These are phyloP conservation scores for Podospora comata DNA, from an alignment of 495 filamentous ascomycete species.

Conservation along the genomic window DNA sequence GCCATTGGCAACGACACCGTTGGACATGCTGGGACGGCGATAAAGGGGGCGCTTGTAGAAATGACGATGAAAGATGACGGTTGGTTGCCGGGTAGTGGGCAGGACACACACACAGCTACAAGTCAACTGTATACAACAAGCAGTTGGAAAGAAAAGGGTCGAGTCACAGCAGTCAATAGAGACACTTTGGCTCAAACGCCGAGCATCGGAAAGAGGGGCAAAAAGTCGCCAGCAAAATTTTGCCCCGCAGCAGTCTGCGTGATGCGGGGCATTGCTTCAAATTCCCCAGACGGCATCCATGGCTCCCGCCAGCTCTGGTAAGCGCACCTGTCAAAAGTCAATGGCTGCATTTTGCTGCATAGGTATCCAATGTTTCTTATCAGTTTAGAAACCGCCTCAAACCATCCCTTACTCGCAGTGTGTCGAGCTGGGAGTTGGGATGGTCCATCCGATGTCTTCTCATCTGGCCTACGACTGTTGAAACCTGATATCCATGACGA, in stretches of 20 bases:
- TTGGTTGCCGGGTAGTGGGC: neutral
- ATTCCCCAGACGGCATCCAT: too few relatives aligned
- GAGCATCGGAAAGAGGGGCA: conserved; percentile 22
- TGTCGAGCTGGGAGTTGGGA: neutral
- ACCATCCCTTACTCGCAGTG: neutral
- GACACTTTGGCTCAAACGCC: conserved; percentile 8
- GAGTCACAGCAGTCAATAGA: conserved; percentile 1
- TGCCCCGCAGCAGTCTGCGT: conserved; percentile 20
- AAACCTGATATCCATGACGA: neutral
- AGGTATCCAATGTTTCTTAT: too few relatives aligned
- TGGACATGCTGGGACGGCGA: conserved; percentile 25
- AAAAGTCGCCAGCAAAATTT: conserved; percentile 18
- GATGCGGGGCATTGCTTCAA: too few relatives aligned
- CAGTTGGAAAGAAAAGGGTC: neutral
- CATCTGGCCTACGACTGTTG: neutral
- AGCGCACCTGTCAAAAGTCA: neutral
- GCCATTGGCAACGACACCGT: conserved; percentile 27
- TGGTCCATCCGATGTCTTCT: neutral
- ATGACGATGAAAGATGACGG: neutral
- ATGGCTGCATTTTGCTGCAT: neutral
- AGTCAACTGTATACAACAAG: neutral
- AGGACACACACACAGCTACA: neutral
- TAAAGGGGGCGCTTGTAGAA: neutral
- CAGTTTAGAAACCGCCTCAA: neutral
- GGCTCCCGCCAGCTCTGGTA: neutral